Evolutionary conservation across 1,139 yeast species (phyloP).

Genomic region (Torulaspora globosa): DNA sequence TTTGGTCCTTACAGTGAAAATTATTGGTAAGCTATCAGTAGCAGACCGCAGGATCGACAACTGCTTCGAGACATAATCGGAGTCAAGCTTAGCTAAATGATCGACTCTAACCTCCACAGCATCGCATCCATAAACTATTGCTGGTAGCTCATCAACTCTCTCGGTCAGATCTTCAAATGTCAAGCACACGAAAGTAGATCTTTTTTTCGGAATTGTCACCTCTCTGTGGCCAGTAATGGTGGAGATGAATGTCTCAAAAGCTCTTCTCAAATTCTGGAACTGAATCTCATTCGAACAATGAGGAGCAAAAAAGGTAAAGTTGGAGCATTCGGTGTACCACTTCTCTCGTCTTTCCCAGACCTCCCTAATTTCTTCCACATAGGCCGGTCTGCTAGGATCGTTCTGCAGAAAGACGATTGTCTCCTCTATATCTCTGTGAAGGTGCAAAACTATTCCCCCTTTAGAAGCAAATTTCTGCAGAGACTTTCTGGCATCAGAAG

Average conservation of each 20-base stretch:
- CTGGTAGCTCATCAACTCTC: slow-evolving; percentile 46
- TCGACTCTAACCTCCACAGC: slow-evolving; percentile 87
- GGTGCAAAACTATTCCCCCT: slow-evolving; percentile 73
- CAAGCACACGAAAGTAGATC: slow-evolving; percentile 71
- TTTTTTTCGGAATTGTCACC: slow-evolving; percentile 45
- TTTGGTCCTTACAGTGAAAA: slow-evolving; percentile 73
- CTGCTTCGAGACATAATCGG: slow-evolving; percentile 65
- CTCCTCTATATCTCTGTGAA: slow-evolving; percentile 82
- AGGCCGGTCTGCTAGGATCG: slow-evolving; percentile 88
- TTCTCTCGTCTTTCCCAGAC: slow-evolving; percentile 82
- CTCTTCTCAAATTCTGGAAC: slow-evolving; percentile 52
- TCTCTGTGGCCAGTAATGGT: slow-evolving; percentile 59
- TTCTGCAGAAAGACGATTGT: slow-evolving; percentile 67
- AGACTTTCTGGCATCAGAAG: slow-evolving; percentile 57
- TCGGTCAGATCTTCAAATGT: slow-evolving; percentile 56
- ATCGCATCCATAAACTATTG: slow-evolving; percentile 62
- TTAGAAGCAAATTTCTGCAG: slow-evolving; percentile 51
- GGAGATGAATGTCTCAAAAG: slow-evolving; percentile 56
- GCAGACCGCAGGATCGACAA: slow-evolving; percentile 62
- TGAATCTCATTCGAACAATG: slow-evolving; percentile 59
- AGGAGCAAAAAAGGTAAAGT: slow-evolving; percentile 71
- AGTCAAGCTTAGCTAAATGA: slow-evolving; percentile 49
- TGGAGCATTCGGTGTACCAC: slow-evolving; percentile 79
- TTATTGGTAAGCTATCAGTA: slow-evolving; percentile 63
- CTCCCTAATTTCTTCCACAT: slow-evolving; percentile 65